These are phyloP conservation scores for Eleusine coracana DNA, from an alignment of 176 grass and related monocot genomes.

Conservation along the genomic window DNA sequence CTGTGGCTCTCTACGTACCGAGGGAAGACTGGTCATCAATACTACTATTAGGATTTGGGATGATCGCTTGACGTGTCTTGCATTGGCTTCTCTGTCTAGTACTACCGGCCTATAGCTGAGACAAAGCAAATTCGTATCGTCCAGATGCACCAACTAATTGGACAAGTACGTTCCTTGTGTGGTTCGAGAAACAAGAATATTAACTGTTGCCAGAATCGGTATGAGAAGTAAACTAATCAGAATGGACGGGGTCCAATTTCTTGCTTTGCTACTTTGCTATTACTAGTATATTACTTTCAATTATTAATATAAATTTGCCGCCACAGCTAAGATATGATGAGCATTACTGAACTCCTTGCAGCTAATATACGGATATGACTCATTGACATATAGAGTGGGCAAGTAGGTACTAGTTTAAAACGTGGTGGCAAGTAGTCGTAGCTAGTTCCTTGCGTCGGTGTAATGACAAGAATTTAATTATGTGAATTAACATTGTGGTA, in stretches of 20 bases:
- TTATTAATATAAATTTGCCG: not conserved
- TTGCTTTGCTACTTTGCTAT: too few species aligned
- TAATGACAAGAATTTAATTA: not conserved
- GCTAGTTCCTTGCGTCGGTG: not conserved
- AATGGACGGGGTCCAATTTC: not conserved
- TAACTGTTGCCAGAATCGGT: constrained; percentile 5
- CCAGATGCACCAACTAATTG: not conserved
- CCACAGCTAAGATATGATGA: not conserved
- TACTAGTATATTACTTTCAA: not conserved
- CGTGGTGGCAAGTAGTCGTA: constrained; percentile 9
- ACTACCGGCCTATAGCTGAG: not conserved
- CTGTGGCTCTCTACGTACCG: not conserved
- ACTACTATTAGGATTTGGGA: not conserved
- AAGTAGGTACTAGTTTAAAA: not conserved
- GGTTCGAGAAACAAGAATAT: not conserved
- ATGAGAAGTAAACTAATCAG: constrained; percentile 16
- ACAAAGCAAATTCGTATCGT: constrained; percentile 12
- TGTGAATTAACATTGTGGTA: not conserved
- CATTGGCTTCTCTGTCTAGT: not conserved
- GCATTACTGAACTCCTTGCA: not conserved
- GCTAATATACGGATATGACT: not conserved
- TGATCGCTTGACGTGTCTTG: not conserved
- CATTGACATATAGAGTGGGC: not conserved
- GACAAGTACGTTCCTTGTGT: constrained; percentile 15
- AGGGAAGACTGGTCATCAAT: not conserved